A percentile compares a stretch with the other conserved stretches of the same genome.
Evolutionary conservation across 2,329 filamentous ascomycete genomes (phyloP).

Genomic region (Aspergillus spinulosporus): DNA sequence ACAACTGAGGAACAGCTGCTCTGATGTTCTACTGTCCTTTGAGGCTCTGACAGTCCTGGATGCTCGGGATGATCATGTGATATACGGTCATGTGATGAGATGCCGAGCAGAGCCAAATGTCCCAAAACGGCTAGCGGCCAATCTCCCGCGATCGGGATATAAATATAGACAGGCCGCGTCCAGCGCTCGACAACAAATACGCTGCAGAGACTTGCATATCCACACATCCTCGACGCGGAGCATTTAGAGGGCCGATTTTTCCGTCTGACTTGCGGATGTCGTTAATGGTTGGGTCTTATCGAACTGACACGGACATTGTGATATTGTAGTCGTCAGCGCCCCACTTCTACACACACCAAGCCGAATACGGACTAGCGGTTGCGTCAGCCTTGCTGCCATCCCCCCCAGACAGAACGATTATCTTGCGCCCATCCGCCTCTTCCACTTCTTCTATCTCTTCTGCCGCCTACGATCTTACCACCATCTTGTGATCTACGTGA

Average conservation of each 20-base stretch:
- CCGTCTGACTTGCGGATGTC: not conserved
- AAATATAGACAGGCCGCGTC: not conserved
- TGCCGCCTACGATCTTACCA: conserved; percentile 1
- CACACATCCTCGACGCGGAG: not conserved
- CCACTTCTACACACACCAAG: conserved; percentile 1
- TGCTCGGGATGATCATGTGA: no score
- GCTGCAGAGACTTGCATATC: not conserved
- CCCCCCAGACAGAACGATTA: not conserved
- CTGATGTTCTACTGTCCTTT: not conserved
- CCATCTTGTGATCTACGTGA: not conserved
- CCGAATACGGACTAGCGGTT: not conserved
- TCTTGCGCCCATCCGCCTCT: not conserved
- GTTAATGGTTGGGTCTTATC: not conserved
- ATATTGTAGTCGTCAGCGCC: conserved; percentile 7
- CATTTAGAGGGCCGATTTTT: no score
- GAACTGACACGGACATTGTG: not conserved
- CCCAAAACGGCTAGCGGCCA: not conserved
- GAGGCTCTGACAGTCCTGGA: no score
- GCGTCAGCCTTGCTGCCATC: conserved; percentile 10
- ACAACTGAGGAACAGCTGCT: no score
- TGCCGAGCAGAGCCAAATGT: not conserved
- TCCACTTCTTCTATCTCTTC: not conserved
- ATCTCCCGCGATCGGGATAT: conserved; percentile 6
- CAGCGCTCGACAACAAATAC: not conserved
- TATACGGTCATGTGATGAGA: not conserved